phyloP scores from a whole-genome alignment of 257 asterid species.

The Solanum neorickii region DNA sequence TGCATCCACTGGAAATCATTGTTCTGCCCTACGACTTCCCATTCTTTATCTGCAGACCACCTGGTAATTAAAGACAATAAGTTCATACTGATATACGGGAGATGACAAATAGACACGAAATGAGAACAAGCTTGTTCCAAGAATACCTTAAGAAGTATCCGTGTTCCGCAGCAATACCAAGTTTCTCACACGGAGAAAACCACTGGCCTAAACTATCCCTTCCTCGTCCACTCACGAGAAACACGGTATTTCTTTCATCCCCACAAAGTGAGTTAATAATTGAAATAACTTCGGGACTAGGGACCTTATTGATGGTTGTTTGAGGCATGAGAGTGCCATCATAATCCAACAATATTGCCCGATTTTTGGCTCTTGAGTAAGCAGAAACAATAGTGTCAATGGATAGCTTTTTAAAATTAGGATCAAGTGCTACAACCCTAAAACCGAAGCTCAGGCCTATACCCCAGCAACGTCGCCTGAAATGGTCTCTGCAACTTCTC shows the following conservation, averaged over 20 bases:
- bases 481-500: slow-evolving; percentile 41
- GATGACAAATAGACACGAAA: background rate
- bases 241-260: slow-evolving; percentile 26
- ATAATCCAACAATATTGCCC: slow-evolving; percentile 41
- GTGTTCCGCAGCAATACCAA: slow-evolving; percentile 47
- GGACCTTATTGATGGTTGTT: slow-evolving; percentile 20
- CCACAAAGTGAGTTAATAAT: slow-evolving; percentile 20
- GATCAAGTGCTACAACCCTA: slow-evolving; percentile 45
- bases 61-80: slow-evolving; percentile 1
- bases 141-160: slow-evolving; percentile 33
- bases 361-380: slow-evolving; percentile 24
- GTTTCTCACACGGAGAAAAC: slow-evolving; percentile 35
- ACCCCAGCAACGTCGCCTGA: slow-evolving; percentile 38
- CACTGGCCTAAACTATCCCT: slow-evolving; percentile 32
- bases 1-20: slow-evolving; percentile 37
- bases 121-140: background rate
- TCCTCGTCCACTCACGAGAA: slow-evolving; percentile 40
- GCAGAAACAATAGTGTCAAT: slow-evolving; percentile 26
- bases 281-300: slow-evolving; percentile 23
- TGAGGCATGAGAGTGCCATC: slow-evolving; percentile 49
- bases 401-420: slow-evolving; percentile 36
- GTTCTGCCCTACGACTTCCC: slow-evolving; percentile 30
- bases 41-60: slow-evolving; percentile 23
- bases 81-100: background rate
- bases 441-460: slow-evolving; percentile 42